Evolutionary conservation across 2,329 filamentous ascomycete species (phyloP).

Genomic region (Domatiomyces globalis): DNA sequence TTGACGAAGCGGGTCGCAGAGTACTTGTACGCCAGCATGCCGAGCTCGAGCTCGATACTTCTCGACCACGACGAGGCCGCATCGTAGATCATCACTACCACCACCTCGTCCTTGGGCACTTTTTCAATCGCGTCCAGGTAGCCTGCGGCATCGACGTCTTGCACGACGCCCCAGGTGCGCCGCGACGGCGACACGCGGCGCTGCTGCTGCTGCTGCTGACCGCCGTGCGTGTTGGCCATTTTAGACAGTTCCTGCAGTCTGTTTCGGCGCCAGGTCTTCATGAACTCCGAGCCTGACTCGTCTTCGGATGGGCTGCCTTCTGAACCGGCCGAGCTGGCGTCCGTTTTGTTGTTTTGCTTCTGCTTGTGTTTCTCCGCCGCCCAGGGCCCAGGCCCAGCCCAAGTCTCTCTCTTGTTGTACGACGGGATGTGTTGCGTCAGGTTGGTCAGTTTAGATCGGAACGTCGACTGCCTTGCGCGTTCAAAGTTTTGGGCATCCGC

Average conservation of each 20-base stretch:
- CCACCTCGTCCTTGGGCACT: slow-evolving; percentile 62
- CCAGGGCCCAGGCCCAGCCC: too few species aligned
- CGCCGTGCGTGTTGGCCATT: slow-evolving; percentile 34
- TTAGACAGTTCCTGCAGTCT: slow-evolving; percentile 63
- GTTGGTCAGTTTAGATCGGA: slow-evolving; percentile 28
- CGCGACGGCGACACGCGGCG: slow-evolving; percentile 63
- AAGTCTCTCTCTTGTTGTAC: slow-evolving; percentile 1
- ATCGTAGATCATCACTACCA: slow-evolving; percentile 90
- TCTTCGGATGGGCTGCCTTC: slow-evolving; percentile 7
- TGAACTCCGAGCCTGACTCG: slow-evolving; percentile 35
- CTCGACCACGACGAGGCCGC: slow-evolving; percentile 66
- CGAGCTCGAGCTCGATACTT: slow-evolving; percentile 64
- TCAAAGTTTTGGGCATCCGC: slow-evolving; percentile 37
- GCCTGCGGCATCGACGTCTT: slow-evolving; percentile 74
- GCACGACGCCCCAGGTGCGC: slow-evolving; percentile 62
- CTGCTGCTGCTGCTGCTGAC: slow-evolving; percentile 7
- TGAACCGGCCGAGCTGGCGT: slow-evolving; percentile 17
- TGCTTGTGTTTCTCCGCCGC: slow-evolving; percentile 6
- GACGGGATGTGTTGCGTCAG: slow-evolving; percentile 3
- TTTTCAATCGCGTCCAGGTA: slow-evolving; percentile 96
- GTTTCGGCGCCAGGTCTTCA: slow-evolving; percentile 71
- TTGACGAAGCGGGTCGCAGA: slow-evolving; percentile 72
- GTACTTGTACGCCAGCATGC: slow-evolving; percentile 57
- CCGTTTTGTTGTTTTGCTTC: background rate
- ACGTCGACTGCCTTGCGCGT: slow-evolving; percentile 33